Conservation (phyloP, 371 early-diverging fungal genomes). For the Paraphysoderma sedebokerense region DNA sequence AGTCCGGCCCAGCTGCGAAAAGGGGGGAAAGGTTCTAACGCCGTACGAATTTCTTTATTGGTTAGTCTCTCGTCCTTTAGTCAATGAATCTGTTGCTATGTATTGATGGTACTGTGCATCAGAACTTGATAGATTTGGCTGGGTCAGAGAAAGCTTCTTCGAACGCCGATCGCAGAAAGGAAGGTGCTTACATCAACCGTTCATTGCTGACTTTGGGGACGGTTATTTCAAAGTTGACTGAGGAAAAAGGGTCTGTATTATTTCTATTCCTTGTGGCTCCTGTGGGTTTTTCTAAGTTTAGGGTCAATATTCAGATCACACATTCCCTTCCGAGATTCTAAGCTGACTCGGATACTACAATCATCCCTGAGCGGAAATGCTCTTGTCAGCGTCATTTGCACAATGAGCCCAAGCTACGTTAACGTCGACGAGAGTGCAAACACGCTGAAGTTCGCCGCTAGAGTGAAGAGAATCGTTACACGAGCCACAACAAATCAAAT, state of each 20-base stretch:
- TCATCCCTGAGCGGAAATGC: conserved; percentile 61
- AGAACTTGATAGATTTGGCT: conserved; percentile 80
- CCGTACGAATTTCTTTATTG: too few species aligned
- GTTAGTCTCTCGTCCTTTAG: too few species aligned
- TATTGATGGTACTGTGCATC: too few species aligned
- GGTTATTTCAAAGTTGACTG: conserved; percentile 70
- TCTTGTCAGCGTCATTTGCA: conserved; percentile 60
- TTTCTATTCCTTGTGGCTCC: too few species aligned
- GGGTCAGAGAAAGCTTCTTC: conserved; percentile 80
- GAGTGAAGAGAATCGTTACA: conserved; percentile 52
- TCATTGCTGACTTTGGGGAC: conserved; percentile 71
- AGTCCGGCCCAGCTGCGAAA: neutral
- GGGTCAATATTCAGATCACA: conserved; percentile 32
- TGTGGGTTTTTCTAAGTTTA: neutral
- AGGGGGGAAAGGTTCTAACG: neutral
- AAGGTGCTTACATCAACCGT: conserved; percentile 88
- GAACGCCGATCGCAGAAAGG: conserved; percentile 61
- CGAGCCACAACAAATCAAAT: conserved; percentile 48
- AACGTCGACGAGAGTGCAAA: conserved; percentile 57
- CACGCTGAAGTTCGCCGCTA: conserved; percentile 70
- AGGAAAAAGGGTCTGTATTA: conserved; percentile 17
- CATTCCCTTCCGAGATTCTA: conserved; percentile 80
- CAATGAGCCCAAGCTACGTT: conserved; percentile 39
- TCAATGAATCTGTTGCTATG: too few species aligned
- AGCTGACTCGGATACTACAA: conserved; percentile 74